Evolutionary conservation across 1,284 basidiomycete genomes (phyloP), one percentile per base, ranked within the genome.

Genomic region (Crepidotus sp.): DNA sequence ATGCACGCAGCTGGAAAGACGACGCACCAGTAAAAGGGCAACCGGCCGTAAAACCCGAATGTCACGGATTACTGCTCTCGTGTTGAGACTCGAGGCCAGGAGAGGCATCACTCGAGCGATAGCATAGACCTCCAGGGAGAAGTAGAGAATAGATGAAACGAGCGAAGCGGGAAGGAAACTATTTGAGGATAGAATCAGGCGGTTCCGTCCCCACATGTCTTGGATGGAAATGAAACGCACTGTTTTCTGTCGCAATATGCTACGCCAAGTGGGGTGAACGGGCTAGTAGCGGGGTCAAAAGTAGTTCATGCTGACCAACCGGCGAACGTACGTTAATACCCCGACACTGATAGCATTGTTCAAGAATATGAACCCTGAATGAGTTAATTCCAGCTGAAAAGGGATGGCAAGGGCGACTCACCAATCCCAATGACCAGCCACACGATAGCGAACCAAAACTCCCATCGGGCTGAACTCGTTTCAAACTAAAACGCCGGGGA

Each of bases 131-230:
- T 74, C 73, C 24, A 76, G 49, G 9, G 58, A 18, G 27, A 75
- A 48, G 43, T 68, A 63, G 8, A 69, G 53, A n/a, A 66, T 39
- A 0, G 69, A 69, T n/a, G 64, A 59, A 7, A 62, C 54, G 14
- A 77, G 52, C 6, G 71, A 63, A 3, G 66, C 65, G 5, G 67
- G 63, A 17, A 72, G 54, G 49, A 63, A 69, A 43, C 73, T 75
- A 25, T 32, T 13, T 8, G 10, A 19, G 17, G 1, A 40, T 37
- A 8, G 39, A 15, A 42, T 15, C 19, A 34, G 14, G 14, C 38
- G 30, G 36, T 11, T n/a, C n/a, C n/a, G n/a, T n/a, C n/a, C n/a
- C 50, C 36, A 50, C 34, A 26, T 4, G n/a, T n/a, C n/a, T n/a
- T n/a, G n/a, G n/a, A 35, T 29, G 35, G 21, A 40, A 21, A 36